phyloP scores from a whole-genome alignment of 2,329 filamentous ascomycete genomes.

The Neocucurbitaria cava region DNA sequence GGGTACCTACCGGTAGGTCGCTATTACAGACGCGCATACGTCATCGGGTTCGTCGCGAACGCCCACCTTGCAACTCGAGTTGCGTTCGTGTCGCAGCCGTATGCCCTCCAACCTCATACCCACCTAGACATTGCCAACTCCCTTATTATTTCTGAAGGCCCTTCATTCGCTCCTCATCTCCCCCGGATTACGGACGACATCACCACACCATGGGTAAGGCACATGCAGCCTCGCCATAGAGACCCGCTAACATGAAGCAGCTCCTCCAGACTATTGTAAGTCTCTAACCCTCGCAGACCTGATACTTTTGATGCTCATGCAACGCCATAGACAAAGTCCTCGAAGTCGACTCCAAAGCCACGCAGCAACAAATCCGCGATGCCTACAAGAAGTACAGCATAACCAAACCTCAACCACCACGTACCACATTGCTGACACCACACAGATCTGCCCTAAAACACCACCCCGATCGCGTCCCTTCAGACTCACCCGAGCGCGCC shows the following conservation, averaged over 20 bases:
- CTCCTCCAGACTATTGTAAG: slow-evolving; percentile 37
- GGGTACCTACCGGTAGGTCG: background rate
- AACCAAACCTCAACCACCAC: background rate
- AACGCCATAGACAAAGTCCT: slow-evolving; percentile 54
- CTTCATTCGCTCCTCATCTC: background rate
- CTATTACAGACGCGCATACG: slow-evolving; percentile 15
- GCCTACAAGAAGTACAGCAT: slow-evolving; percentile 82
- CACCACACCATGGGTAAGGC: slow-evolving; percentile 29
- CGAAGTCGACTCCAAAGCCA: slow-evolving; percentile 75
- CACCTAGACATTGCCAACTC: background rate
- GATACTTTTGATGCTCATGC: background rate
- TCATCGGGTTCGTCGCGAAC: slow-evolving; percentile 14
- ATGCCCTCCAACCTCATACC: background rate
- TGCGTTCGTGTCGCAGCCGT: slow-evolving; percentile 9
- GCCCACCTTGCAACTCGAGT: slow-evolving; percentile 1
- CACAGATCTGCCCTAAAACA: slow-evolving; percentile 83
- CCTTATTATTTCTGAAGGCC: background rate
- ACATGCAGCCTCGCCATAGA: slow-evolving; percentile 1
- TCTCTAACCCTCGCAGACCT: background rate
- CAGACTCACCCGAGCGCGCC: slow-evolving; percentile 81
- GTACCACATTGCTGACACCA: background rate
- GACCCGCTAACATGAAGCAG: slow-evolving; percentile 23
- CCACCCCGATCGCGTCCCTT: slow-evolving; percentile 88
- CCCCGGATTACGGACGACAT: background rate
- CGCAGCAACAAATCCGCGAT: slow-evolving; percentile 83